Evolutionary conservation across 768 basidiomycete species (phyloP).

Genomic region (Mycena venus): DNA sequence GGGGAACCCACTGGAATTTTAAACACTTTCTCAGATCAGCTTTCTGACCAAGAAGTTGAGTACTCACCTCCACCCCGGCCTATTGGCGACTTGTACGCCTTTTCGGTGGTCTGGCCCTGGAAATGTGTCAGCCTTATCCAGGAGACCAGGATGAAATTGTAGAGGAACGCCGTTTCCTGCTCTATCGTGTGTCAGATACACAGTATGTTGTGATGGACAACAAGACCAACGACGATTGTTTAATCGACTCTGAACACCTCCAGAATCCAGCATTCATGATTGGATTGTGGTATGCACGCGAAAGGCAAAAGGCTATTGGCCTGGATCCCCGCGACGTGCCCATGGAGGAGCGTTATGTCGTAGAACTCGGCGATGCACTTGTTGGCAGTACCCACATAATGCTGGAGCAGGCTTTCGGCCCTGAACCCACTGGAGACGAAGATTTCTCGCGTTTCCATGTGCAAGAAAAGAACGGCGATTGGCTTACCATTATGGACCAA

Average conservation of each 20-base stretch:
- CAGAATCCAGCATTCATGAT: neutral
- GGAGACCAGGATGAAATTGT: neutral
- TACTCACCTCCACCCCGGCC: neutral
- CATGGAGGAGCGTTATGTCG: neutral
- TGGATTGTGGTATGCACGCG: neutral
- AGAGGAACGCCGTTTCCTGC: neutral
- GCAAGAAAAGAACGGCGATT: neutral
- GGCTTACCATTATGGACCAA: neutral
- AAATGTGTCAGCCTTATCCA: neutral
- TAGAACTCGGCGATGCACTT: neutral
- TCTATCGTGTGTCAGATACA: neutral
- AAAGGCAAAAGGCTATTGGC: neutral
- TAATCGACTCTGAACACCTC: neutral
- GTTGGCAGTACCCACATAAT: neutral
- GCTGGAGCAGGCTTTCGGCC: neutral
- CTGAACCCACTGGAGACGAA: neutral
- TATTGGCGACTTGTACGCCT: neutral
- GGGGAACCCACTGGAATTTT: neutral
- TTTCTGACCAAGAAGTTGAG: neutral
- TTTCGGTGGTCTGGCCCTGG: neutral
- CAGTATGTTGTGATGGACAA: neutral
- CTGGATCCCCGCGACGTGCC: neutral
- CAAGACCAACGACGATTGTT: neutral
- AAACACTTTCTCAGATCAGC: neutral
- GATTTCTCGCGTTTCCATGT: neutral